phyloP scores from a whole-genome alignment of 2,329 filamentous ascomycete genomes.

The Graphilbum ipis-grandicollis region DNA sequence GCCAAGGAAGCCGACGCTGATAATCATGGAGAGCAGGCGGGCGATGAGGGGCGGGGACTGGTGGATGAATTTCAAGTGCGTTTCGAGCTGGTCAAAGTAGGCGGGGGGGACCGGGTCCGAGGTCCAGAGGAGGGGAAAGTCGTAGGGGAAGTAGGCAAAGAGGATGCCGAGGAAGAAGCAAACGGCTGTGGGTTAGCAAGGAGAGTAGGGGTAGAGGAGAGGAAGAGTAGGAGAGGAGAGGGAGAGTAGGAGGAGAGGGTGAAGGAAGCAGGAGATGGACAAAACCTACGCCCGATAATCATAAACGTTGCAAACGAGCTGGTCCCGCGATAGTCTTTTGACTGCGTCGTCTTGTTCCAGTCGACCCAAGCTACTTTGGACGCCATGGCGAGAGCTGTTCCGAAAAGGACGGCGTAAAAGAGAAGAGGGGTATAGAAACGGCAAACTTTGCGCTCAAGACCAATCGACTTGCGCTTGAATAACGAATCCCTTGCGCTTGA shows the following conservation, averaged over 20 bases:
- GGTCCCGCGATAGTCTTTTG: slow-evolving; percentile 39
- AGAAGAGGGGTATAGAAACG: neutral
- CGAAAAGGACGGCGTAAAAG: neutral
- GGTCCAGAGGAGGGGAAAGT: slow-evolving; percentile 76
- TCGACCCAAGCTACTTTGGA: slow-evolving; percentile 20
- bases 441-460: too few species aligned
- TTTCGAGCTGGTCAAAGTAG: slow-evolving; percentile 75
- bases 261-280: too few species aligned
- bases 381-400: neutral
- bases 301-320: slow-evolving; percentile 87
- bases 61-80: slow-evolving; percentile 81
- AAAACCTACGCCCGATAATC: slow-evolving; percentile 74
- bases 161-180: slow-evolving; percentile 98
- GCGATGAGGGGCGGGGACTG: slow-evolving; percentile 80
- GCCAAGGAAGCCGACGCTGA: slow-evolving; percentile 70
- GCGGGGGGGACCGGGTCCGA: slow-evolving; percentile 42
- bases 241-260: too few species aligned
- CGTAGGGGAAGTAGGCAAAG: slow-evolving; percentile 92
- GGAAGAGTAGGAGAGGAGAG: too few species aligned
- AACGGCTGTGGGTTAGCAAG: slow-evolving; percentile 36
- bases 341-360: slow-evolving; percentile 39
- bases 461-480: too few species aligned
- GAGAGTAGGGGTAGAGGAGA: slow-evolving; percentile 2
- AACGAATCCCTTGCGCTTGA: too few species aligned
- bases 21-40: slow-evolving; percentile 86